Conservation (phyloP, 2,329 filamentous ascomycete genomes). For the Diaporthe eres region DNA sequence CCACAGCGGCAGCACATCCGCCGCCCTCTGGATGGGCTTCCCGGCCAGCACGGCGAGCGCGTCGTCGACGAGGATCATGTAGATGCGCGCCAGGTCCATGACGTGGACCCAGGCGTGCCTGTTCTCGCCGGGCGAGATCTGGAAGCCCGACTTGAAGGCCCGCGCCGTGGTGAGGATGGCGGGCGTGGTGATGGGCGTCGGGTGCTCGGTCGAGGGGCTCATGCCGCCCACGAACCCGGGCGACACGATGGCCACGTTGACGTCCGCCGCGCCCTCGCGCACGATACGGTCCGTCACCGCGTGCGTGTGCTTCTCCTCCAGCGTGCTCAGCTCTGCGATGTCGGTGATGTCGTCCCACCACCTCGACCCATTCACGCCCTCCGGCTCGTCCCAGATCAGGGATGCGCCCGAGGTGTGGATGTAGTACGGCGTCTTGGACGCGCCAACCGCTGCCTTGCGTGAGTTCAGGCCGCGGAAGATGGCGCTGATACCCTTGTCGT, state of each 20-base stretch:
- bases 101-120: conserved; percentile 41
- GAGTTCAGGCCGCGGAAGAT: conserved; percentile 37
- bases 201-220: conserved; percentile 39
- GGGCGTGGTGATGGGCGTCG: conserved; percentile 36
- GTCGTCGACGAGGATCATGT: conserved; percentile 41
- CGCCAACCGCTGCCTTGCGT: neutral
- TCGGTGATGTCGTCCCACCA: conserved; percentile 45
- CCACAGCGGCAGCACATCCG: conserved; percentile 36
- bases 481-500: conserved; percentile 38
- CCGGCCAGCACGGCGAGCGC: conserved; percentile 39
- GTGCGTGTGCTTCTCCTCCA: conserved; percentile 42
- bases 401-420: conserved; percentile 44
- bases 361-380: conserved; percentile 34
- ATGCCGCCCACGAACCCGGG: conserved; percentile 37
- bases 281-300: conserved; percentile 43
- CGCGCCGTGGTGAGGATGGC: conserved; percentile 41
- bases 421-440: conserved; percentile 36
- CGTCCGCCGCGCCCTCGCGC: conserved; percentile 31
- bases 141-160: conserved; percentile 42
- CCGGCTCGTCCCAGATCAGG: conserved; percentile 43
- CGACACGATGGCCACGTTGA: conserved; percentile 44
- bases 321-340: conserved; percentile 37
- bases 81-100: conserved; percentile 42
- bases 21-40: conserved; percentile 22
- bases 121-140: conserved; percentile 43